Evolutionary conservation across 2,329 filamentous ascomycete species (phyloP).

Genomic region (Alternaria tenuissima): DNA sequence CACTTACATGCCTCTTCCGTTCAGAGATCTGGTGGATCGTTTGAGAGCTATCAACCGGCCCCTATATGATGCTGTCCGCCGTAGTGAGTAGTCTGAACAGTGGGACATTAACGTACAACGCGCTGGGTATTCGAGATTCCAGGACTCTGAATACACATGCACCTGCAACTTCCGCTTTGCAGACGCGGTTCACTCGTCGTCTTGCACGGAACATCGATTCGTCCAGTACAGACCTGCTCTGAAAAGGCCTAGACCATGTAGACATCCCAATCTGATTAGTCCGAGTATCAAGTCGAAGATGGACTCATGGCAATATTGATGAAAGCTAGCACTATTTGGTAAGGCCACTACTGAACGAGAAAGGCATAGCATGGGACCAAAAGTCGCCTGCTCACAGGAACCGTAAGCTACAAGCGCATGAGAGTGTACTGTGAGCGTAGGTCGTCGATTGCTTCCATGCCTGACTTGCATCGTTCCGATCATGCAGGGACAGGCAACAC

Average conservation of each 20-base stretch:
- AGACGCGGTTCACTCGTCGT: background rate
- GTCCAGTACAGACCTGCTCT: background rate
- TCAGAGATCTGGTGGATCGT: background rate
- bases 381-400: background rate
- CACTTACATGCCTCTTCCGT: constrained; percentile 8
- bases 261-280: background rate
- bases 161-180: background rate
- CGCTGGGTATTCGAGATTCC: background rate
- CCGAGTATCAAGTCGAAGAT: background rate
- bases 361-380: background rate
- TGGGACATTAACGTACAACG: background rate
- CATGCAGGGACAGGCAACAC: background rate
- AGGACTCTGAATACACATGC: background rate
- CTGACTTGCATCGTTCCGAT: background rate
- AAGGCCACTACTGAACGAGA: background rate
- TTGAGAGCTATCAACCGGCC: constrained; percentile 1
- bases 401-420: background rate
- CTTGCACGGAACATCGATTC: background rate
- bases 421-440: background rate
- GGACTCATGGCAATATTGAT: background rate
- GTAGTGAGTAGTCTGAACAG: background rate
- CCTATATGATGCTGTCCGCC: background rate
- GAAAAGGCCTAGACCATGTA: background rate
- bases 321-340: background rate
- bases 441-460: background rate